phyloP scores from a whole-genome alignment of 2,329 filamentous ascomycete genomes.

The Chaetomiaceae sp. region DNA sequence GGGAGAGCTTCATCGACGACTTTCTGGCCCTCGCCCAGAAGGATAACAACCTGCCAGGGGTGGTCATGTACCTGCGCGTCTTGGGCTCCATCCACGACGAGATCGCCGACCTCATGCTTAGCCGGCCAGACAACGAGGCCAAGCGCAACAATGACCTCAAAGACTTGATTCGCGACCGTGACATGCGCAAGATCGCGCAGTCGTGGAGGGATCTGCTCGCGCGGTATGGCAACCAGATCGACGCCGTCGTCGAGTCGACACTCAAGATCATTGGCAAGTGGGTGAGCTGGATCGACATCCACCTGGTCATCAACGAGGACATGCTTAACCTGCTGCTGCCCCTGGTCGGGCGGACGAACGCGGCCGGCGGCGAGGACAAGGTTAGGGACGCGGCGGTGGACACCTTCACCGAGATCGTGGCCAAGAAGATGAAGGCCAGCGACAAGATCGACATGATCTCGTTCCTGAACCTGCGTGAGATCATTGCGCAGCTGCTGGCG shows the following conservation, averaged over 20 bases:
- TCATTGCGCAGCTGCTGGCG: slow-evolving; percentile 77
- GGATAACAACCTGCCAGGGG: slow-evolving; percentile 73
- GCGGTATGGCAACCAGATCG: slow-evolving; percentile 65
- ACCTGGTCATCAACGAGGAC: slow-evolving; percentile 80
- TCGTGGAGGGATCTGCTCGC: slow-evolving; percentile 90
- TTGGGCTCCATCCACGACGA: slow-evolving; percentile 91
- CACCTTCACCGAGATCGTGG: slow-evolving; percentile 90
- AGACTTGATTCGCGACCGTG: slow-evolving; percentile 77
- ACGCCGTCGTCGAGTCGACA: slow-evolving; percentile 75
- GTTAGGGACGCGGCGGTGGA: slow-evolving; percentile 89
- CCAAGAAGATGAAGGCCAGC: slow-evolving; percentile 92
- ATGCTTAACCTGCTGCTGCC: slow-evolving; percentile 83
- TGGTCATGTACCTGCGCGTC: slow-evolving; percentile 82
- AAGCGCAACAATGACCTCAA: slow-evolving; percentile 87
- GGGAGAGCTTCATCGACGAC: slow-evolving; percentile 88
- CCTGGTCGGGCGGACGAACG: slow-evolving; percentile 69
- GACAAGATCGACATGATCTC: slow-evolving; percentile 94
- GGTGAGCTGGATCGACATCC: slow-evolving; percentile 99
- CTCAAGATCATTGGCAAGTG: slow-evolving; percentile 90
- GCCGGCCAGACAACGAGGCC: slow-evolving; percentile 68
- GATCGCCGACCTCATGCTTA: slow-evolving; percentile 86
- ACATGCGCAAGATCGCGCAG: slow-evolving; percentile 79
- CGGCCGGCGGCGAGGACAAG: slow-evolving; percentile 61
- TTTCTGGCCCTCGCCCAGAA: slow-evolving; percentile 62
- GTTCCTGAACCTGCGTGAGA: slow-evolving; percentile 79